Percentiles rank a stretch among this genome's conserved stretches.
These are phyloP conservation scores for Miamiensis avidus DNA, from an alignment of 169 alveolate genomes.

Conservation along the genomic window DNA sequence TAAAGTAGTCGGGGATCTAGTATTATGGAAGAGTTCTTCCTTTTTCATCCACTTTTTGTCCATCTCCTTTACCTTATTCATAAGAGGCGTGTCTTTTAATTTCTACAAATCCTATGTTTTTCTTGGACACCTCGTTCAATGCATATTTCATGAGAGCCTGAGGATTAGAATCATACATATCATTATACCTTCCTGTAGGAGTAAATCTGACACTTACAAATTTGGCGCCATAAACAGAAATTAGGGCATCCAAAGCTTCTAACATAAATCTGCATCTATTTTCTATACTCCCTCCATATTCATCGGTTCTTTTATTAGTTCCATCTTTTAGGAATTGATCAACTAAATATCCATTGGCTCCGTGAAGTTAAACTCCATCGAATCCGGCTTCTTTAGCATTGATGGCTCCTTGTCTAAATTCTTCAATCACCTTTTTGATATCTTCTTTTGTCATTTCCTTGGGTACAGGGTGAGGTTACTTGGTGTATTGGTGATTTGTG, in stretches of 20 bases:
- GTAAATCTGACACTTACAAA: slow-evolving; percentile 45
- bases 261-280: slow-evolving; percentile 57
- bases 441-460: slow-evolving; percentile 35
- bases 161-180: slow-evolving; percentile 46
- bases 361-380: slow-evolving; percentile 76
- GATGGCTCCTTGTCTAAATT: slow-evolving; percentile 25
- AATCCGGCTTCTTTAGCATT: slow-evolving; percentile 42
- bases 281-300: slow-evolving; percentile 75
- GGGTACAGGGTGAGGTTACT: slow-evolving; percentile 24
- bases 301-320: slow-evolving; percentile 69
- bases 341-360: slow-evolving; percentile 65
- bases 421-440: slow-evolving; percentile 23
- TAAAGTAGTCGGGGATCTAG: slow-evolving; percentile 4
- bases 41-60: slow-evolving; percentile 16
- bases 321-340: slow-evolving; percentile 52
- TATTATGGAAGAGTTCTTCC: slow-evolving; percentile 9
- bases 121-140: slow-evolving; percentile 21
- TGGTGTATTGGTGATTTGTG: neutral
- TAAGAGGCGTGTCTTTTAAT: slow-evolving; percentile 6
- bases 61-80: neutral
- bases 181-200: slow-evolving; percentile 47
- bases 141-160: slow-evolving; percentile 7
- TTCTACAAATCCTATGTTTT: slow-evolving; percentile 42
- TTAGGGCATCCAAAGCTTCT: slow-evolving; percentile 49
- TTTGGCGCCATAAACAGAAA: slow-evolving; percentile 52